These are phyloP conservation scores for Gillenia trifoliata DNA, from an alignment of 306 rosid genomes.

Conservation along the genomic window DNA sequence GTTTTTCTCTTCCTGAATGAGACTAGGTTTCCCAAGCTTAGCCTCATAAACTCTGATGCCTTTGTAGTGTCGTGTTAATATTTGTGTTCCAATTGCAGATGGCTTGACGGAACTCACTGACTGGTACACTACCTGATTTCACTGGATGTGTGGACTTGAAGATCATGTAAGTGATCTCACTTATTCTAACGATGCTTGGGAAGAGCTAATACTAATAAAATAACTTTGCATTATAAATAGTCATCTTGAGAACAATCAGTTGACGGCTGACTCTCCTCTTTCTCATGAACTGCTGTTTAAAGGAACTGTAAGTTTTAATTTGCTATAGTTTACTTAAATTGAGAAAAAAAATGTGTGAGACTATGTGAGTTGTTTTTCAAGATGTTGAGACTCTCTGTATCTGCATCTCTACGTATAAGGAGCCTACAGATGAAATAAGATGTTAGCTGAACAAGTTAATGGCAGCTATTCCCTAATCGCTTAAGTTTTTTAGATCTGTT, in stretches of 20 bases:
- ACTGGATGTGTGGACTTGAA: slow-evolving; percentile 65
- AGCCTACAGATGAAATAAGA: background rate
- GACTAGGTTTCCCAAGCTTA: slow-evolving; percentile 12
- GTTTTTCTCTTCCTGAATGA: slow-evolving; percentile 20
- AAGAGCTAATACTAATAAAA: slow-evolving; percentile 28
- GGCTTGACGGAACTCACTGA: slow-evolving; percentile 56
- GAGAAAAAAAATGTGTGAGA: background rate
- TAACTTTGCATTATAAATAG: slow-evolving; percentile 45
- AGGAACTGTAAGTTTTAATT: slow-evolving; percentile 78
- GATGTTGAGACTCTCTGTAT: background rate
- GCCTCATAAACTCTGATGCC: slow-evolving; percentile 1
- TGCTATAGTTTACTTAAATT: slow-evolving; percentile 3
- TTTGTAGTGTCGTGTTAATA: background rate
- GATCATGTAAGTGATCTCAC: slow-evolving; percentile 56
- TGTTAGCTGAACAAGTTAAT: background rate
- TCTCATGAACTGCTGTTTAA: slow-evolving; percentile 61
- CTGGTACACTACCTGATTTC: slow-evolving; percentile 81
- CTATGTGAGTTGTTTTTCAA: background rate
- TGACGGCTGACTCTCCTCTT: slow-evolving; percentile 55
- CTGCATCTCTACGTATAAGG: background rate
- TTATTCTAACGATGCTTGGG: slow-evolving; percentile 1
- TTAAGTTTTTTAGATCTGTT: background rate
- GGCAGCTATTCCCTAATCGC: background rate
- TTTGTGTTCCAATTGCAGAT: slow-evolving; percentile 33
- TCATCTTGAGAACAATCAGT: slow-evolving; percentile 89